A percentile compares a stretch with the other conserved stretches of the same genome.
Evolutionary conservation across 306 rosid species (phyloP).

Genomic region (Hippophae gyantsensis): DNA sequence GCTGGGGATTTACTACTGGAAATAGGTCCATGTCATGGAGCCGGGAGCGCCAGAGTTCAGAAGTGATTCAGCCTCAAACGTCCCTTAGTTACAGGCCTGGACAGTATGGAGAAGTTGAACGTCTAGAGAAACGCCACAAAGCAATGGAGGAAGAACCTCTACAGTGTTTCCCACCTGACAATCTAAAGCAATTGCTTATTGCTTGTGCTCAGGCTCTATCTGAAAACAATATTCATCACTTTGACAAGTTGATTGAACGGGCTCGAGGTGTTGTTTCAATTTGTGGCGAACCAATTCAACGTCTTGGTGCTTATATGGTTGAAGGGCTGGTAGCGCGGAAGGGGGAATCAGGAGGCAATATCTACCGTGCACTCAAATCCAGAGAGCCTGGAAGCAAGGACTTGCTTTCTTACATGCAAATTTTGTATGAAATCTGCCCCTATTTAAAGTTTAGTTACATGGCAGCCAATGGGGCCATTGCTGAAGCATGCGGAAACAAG

Average conservation of each 20-base stretch:
- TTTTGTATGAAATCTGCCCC: conserved; percentile 80
- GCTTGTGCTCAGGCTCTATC: conserved; percentile 71
- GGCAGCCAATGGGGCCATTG: conserved; percentile 98
- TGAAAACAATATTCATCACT: conserved; percentile 35
- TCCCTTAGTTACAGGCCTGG: conserved; percentile 27
- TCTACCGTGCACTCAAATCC: conserved; percentile 71
- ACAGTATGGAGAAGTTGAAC: conserved; percentile 32
- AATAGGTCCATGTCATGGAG: conserved; percentile 44
- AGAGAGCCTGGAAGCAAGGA: conserved; percentile 82
- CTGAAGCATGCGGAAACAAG: conserved; percentile 76
- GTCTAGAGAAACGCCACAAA: conserved; percentile 50
- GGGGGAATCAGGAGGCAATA: conserved; percentile 64
- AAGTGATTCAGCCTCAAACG: conserved; percentile 30
- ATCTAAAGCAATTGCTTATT: conserved; percentile 65
- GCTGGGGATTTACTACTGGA: conserved; percentile 20
- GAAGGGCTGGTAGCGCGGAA: conserved; percentile 94
- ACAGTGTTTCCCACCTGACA: conserved; percentile 32
- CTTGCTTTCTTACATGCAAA: conserved; percentile 77
- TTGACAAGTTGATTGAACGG: conserved; percentile 44
- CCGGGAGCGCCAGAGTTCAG: conserved; percentile 30
- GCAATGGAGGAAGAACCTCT: conserved; percentile 38
- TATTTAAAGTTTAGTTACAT: conserved; percentile 91
- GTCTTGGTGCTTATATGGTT: conserved; percentile 92
- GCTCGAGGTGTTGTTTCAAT: conserved; percentile 67
- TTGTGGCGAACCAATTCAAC: conserved; percentile 74